These are phyloP conservation scores for Didymella exigua DNA, from an alignment of 2,329 filamentous ascomycete genomes.

Conservation along the genomic window DNA sequence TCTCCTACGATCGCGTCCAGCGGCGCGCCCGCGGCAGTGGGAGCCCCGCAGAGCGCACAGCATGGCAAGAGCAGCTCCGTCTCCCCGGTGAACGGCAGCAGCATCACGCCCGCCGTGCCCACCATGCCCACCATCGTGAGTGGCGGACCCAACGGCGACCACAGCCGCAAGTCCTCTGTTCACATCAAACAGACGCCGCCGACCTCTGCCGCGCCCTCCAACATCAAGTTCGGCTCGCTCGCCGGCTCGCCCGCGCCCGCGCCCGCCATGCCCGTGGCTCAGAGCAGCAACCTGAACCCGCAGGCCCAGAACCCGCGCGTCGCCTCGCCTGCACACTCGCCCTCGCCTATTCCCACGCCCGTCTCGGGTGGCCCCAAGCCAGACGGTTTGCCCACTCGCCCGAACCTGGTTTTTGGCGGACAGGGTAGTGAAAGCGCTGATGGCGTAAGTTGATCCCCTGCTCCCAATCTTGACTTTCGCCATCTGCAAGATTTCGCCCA, in stretches of 20 bases:
- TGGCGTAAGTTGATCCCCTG: constrained; percentile 65
- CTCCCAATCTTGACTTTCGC: constrained; percentile 16
- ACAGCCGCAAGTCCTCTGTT: constrained; percentile 87
- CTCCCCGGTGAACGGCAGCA: constrained; percentile 84
- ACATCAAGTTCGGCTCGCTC: constrained; percentile 82
- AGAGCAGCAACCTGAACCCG: constrained; percentile 63
- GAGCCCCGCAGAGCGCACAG: constrained; percentile 60
- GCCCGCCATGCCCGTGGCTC: constrained; percentile 69
- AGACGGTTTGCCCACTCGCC: constrained; percentile 72
- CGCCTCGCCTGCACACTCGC: constrained; percentile 83
- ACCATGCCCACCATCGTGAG: constrained; percentile 65
- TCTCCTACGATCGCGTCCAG: constrained; percentile 57
- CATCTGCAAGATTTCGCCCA: constrained; percentile 23
- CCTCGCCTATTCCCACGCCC: constrained; percentile 90
- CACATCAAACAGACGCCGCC: constrained; percentile 83
- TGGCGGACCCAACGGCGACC: constrained; percentile 75
- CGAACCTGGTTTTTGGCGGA: constrained; percentile 79
- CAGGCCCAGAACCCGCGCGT: constrained; percentile 69
- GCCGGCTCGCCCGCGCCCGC: constrained; percentile 65
- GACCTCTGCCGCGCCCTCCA: constrained; percentile 59
- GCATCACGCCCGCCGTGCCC: constrained; percentile 70
- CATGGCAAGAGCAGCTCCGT: constrained; percentile 54
- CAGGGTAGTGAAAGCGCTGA: constrained; percentile 73
- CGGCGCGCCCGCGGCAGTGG: constrained; percentile 59
- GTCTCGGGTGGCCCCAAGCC: constrained; percentile 84